These are phyloP conservation scores for Aspergillus costaricaensis DNA, from an alignment of 2,329 filamentous ascomycete genomes.

Conservation along the genomic window DNA sequence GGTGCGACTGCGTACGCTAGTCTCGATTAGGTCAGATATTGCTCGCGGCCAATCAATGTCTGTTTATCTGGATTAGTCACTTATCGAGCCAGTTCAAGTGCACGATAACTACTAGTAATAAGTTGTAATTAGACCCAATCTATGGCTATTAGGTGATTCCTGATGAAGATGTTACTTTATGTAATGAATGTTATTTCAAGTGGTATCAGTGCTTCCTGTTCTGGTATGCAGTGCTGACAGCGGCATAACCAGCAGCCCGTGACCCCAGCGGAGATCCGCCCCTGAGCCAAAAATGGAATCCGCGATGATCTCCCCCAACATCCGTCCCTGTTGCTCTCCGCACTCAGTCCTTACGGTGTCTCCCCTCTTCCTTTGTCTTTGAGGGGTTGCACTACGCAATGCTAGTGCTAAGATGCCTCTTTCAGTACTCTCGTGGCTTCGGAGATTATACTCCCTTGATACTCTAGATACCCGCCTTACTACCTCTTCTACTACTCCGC, in stretches of 20 bases:
- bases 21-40: background rate
- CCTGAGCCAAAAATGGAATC: conserved; percentile 23
- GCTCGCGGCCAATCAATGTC: background rate
- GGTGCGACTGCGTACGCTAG: background rate
- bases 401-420: conserved; percentile 44
- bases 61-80: background rate
- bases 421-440: conserved; percentile 49
- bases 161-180: too few relatives aligned
- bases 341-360: conserved; percentile 10
- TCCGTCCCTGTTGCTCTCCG: conserved; percentile 9
- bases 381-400: conserved; percentile 26
- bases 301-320: conserved; percentile 9
- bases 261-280: conserved; percentile 13
- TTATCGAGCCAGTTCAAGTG: background rate
- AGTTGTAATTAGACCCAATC: background rate
- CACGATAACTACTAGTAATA: background rate
- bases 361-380: conserved; percentile 14
- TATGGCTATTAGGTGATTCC: background rate
- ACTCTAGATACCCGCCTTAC: conserved; percentile 74
- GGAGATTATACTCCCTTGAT: conserved; percentile 63
- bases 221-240: background rate
- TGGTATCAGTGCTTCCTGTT: too few relatives aligned
- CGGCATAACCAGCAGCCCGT: background rate
- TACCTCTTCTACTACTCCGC: conserved; percentile 68
- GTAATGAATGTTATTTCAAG: too few relatives aligned